Evolutionary conservation across 352 stramenopile genomes (phyloP), one percentile per base, ranked within the genome.

Genomic region (Globisporangium solare): DNA sequence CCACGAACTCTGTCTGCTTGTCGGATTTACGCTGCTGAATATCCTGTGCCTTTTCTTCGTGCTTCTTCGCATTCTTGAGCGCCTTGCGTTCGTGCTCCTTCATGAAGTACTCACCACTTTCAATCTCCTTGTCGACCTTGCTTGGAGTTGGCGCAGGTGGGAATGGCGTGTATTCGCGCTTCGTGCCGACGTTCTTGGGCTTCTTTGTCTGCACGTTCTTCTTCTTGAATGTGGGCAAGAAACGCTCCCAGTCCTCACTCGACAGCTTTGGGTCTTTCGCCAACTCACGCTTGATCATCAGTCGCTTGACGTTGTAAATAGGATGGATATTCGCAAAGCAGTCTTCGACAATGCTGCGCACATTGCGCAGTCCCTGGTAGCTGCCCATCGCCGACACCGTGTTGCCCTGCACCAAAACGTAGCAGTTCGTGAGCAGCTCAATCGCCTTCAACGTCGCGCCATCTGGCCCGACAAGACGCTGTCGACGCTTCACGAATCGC

Each of bases 211-310:
- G 93, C 46, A 99, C 92, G 69, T 99, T 99, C 76, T 99, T 98
- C 76, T 99, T 99, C 68, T 98, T 97, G 71, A 99, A 99, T 35
- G 90, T 95, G 0, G 97, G 97, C 39, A 99, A 63, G 67, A 99
- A 99, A 8, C 97, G 85, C 37, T 97, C 94, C 97, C 97, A 99
- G 73, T 99, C 96, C 71, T 99, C 97, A 47, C 93, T 83, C 62
- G 89, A 74, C 11, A 99, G 80, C 56, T 97, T 97, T 15, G 95
- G 94, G 76, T 99, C 97, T 70, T 99, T 99, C 15, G 90, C 93
- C n/a, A 99, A 75, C 74, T 99, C 97, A 39, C 95, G 90, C 76
- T 99, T 98, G 73, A 99, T 99, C 97, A 99, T 99, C 20, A 99
- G 76, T n/a, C 95, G 96, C 81, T 99, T 99, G 58, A 99, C 98